These are phyloP conservation scores for Claviceps arundinis DNA, from an alignment of 2,329 filamentous ascomycete species.

Conservation along the genomic window DNA sequence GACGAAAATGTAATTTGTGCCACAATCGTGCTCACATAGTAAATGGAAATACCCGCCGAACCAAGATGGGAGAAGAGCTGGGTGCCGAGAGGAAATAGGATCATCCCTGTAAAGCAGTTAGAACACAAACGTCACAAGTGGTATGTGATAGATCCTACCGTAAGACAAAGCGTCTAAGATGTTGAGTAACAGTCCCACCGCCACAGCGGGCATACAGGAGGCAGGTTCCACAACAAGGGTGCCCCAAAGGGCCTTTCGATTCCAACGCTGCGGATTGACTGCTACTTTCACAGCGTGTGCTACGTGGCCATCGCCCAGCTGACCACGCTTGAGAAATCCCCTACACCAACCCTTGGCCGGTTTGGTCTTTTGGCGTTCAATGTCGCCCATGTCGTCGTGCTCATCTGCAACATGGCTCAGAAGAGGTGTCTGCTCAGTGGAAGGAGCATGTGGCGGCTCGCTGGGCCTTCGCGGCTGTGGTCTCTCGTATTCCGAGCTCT, in stretches of 20 bases:
- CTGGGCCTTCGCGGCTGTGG: conserved; percentile 6
- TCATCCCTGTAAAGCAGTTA: conserved; percentile 50
- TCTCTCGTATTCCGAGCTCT: conserved; percentile 1
- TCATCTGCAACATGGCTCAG: conserved; percentile 22
- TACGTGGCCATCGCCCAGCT: conserved; percentile 20
- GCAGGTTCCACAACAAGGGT: conserved; percentile 52
- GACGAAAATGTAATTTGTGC: conserved; percentile 82
- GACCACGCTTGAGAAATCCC: conserved; percentile 17
- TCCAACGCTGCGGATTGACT: conserved; percentile 57
- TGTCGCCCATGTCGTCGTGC: conserved; percentile 23
- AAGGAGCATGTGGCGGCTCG: conserved; percentile 5
- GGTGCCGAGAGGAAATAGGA: conserved; percentile 82
- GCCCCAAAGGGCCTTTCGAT: conserved; percentile 50
- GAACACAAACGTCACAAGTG: conserved; percentile 4
- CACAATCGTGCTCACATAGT: conserved; percentile 95
- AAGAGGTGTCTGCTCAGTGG: conserved; percentile 35
- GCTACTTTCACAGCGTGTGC: conserved; percentile 21
- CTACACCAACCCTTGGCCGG: conserved; percentile 21
- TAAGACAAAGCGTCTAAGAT: conserved; percentile 92
- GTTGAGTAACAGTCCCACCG: conserved; percentile 80
- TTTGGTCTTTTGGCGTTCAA: conserved; percentile 37
- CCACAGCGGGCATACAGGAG: conserved; percentile 68
- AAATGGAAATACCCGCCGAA: conserved; percentile 92
- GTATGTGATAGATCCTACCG: conserved; percentile 35
- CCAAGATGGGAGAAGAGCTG: conserved; percentile 76